Base-by-base conservation (phyloP, 805 yeast genomes). In the Cyberlindnera samutprakarnensis region DNA sequence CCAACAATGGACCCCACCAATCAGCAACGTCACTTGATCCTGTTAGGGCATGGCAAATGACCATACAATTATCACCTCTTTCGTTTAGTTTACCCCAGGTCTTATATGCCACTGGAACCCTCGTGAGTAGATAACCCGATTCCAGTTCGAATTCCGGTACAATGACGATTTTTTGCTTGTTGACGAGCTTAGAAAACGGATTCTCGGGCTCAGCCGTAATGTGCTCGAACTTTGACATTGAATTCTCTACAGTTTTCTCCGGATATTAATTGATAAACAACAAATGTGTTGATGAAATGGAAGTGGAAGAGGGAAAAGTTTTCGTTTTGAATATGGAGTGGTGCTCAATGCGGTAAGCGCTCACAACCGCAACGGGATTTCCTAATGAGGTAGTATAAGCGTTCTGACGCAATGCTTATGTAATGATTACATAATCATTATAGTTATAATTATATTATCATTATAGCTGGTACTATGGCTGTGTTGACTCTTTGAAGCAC, bases 1-100 rank as follows among this genome's bases (percentile, higher is more conserved):
- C 98, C 18, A 92, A 61, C 16, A 92, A 58, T 0, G 97, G 96
- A 0, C 97, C 96, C 98, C 98, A 92, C 98, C 98, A 92, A 50
- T 92, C 98, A 24, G 81, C 70, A 13, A 90, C 95, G 54, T 92
- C 97, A 0, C 95, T 72, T 0, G 96, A 86, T 0, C 98, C 98
- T 0, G 97, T 87, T 34, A 92, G 64, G 0, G 98, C 97, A 62
- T 92, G 98, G 47, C 95, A 83, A 11, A 92, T 83, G n/a, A 92
- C 75, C 66, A 92, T 63, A 37, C 79, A 87, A 53, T 92, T 92
- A 44, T 77, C 78, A 7, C 70, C 75, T 3, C 56, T 61, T 7
- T 64, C 71, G 51, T 87, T 87, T 28, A 92, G 66, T 34, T 71
- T 66, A 3, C 98, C 98, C 96, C 96, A 92, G 0, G 95, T 81